phyloP scores from a whole-genome alignment of 352 stramenopile species.

The Thraustotheca clavata region DNA sequence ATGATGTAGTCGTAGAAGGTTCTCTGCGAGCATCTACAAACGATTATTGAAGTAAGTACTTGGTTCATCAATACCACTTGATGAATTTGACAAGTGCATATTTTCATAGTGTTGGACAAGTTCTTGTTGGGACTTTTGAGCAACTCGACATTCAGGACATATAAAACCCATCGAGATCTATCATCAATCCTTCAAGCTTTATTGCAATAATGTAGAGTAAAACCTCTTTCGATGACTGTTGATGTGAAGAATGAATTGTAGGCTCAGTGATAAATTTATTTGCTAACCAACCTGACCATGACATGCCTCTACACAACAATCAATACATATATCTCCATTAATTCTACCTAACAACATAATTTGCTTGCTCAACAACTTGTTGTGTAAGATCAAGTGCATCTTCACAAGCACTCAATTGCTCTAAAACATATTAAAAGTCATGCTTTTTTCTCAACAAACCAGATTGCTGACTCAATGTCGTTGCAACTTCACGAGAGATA shows the following conservation, averaged over 20 bases:
- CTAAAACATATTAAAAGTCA: neutral
- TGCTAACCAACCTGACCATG: slow-evolving; percentile 72
- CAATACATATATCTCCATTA: neutral
- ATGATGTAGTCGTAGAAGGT: too few relatives aligned
- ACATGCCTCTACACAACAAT: slow-evolving; percentile 5
- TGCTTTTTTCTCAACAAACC: neutral
- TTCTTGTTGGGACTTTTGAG: slow-evolving; percentile 45
- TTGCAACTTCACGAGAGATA: slow-evolving; percentile 10
- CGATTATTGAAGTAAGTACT: too few relatives aligned
- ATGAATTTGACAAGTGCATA: slow-evolving; percentile 24
- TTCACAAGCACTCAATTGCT: slow-evolving; percentile 9
- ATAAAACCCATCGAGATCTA: slow-evolving; percentile 82
- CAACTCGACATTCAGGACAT: slow-evolving; percentile 69
- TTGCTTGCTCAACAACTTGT: slow-evolving; percentile 10
- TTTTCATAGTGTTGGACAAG: slow-evolving; percentile 47
- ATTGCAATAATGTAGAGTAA: neutral
- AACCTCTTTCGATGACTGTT: neutral
- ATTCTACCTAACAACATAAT: slow-evolving; percentile 14
- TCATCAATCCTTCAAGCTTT: neutral
- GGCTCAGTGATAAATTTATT: slow-evolving; percentile 49
- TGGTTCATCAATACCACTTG: neutral
- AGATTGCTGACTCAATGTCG: slow-evolving; percentile 2
- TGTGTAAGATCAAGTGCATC: slow-evolving; percentile 14
- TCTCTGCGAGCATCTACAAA: too few relatives aligned
- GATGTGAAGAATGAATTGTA: neutral